These are phyloP conservation scores for Tuber calosporum DNA, from an alignment of 495 filamentous ascomycete genomes.

Conservation along the genomic window DNA sequence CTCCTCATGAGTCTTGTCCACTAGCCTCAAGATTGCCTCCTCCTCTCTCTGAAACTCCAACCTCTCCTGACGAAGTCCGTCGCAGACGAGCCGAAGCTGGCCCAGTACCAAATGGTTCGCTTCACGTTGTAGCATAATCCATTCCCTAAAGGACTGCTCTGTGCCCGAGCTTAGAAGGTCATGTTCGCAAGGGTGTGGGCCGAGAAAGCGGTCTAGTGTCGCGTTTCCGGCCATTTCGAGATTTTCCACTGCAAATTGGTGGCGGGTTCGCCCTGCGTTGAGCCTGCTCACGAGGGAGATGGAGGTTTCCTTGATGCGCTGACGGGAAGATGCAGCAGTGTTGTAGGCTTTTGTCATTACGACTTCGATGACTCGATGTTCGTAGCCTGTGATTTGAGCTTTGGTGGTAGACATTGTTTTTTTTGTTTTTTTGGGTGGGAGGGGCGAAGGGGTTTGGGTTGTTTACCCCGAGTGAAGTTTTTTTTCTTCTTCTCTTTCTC, in stretches of 20 bases:
- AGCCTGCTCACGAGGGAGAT: background rate
- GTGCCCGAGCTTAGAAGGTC: background rate
- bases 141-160: background rate
- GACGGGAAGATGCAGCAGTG: background rate
- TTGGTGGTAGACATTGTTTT: background rate
- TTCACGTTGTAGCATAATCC: background rate
- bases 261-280: background rate
- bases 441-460: background rate
- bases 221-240: background rate
- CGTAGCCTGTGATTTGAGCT: background rate
- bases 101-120: background rate
- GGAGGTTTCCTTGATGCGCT: background rate
- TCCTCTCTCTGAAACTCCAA: background rate
- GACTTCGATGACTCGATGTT: background rate
- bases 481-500: background rate
- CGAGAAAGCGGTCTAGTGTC: background rate
- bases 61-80: background rate
- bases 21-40: background rate
- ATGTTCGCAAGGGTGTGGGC: background rate
- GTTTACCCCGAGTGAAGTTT: background rate
- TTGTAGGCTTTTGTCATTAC: background rate
- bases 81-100: background rate
- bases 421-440: background rate
- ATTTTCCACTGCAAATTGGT: background rate
- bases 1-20: background rate